Conservation (phyloP, 2,329 filamentous ascomycete species). For the Hypoxylon sp. region DNA sequence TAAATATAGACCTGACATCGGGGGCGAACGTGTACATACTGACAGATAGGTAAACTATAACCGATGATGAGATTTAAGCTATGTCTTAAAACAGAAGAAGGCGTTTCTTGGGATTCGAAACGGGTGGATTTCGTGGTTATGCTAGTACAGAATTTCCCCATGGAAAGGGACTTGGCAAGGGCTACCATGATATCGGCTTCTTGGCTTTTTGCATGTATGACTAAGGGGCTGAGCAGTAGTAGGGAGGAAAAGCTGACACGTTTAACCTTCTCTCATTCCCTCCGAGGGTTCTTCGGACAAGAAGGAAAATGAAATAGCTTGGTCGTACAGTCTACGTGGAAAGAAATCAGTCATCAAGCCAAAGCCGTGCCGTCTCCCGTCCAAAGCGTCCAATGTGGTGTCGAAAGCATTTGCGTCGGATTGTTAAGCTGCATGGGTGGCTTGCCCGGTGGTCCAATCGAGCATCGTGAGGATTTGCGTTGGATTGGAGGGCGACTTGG, state of each 20-base stretch:
- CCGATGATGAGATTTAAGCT: constrained; percentile 16
- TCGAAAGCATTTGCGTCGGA: constrained; percentile 23
- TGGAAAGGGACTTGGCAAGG: constrained; percentile 26
- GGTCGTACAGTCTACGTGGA: constrained; percentile 43
- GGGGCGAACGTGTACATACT: neutral
- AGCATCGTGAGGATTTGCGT: constrained; percentile 34
- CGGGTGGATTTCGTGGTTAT: constrained; percentile 30
- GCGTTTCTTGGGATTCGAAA: constrained; percentile 32
- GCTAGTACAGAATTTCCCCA: constrained; percentile 14
- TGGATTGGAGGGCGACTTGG: constrained; percentile 41
- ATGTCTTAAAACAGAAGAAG: constrained; percentile 15
- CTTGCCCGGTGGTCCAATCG: constrained; percentile 36
- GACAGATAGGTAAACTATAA: constrained; percentile 1
- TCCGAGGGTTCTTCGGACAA: constrained; percentile 7
- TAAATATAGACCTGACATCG: constrained; percentile 39
- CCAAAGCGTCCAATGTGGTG: constrained; percentile 35
- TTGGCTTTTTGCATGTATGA: constrained; percentile 16
- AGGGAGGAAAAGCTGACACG: constrained; percentile 16
- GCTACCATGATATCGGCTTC: constrained; percentile 12
- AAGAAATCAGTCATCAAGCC: constrained; percentile 35
- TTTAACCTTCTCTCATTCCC: constrained; percentile 14
- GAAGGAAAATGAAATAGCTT: constrained; percentile 9
- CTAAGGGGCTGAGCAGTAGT: constrained; percentile 23
- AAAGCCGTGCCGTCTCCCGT: constrained; percentile 25
- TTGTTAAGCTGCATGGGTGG: constrained; percentile 38